Evolutionary conservation across 108 stramenopile genomes (phyloP).

Genomic region (Cyclotella cryptica): DNA sequence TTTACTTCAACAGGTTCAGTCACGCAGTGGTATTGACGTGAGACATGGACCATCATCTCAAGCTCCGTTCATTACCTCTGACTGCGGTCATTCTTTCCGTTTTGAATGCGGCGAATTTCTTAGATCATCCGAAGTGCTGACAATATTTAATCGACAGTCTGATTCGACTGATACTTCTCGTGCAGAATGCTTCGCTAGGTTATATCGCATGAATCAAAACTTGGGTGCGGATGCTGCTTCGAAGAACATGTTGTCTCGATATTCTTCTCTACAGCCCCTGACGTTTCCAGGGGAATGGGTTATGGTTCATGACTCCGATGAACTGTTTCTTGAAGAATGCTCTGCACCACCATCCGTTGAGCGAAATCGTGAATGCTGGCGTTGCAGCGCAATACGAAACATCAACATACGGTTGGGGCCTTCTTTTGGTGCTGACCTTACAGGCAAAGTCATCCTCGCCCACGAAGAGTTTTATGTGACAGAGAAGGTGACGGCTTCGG

Average conservation of each 20-base stretch:
- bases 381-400: slow-evolving; percentile 59
- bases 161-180: slow-evolving; percentile 7
- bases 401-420: slow-evolving; percentile 73
- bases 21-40: slow-evolving; percentile 71
- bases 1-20: slow-evolving; percentile 8
- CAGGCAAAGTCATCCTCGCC: slow-evolving; percentile 45
- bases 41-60: slow-evolving; percentile 76
- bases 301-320: slow-evolving; percentile 60
- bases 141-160: slow-evolving; percentile 52
- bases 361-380: slow-evolving; percentile 79
- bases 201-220: slow-evolving; percentile 76
- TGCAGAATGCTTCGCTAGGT: slow-evolving; percentile 80
- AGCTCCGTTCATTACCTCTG: slow-evolving; percentile 74
- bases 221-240: slow-evolving; percentile 35
- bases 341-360: slow-evolving; percentile 67
- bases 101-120: slow-evolving; percentile 93
- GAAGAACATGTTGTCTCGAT: slow-evolving; percentile 33
- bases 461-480: slow-evolving; percentile 68
- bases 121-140: slow-evolving; percentile 82
- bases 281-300: slow-evolving; percentile 86
- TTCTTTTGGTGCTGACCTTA: slow-evolving; percentile 63
- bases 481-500: slow-evolving; percentile 71
- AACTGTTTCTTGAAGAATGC: slow-evolving; percentile 76
- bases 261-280: slow-evolving; percentile 59
- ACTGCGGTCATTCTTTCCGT: slow-evolving; percentile 69